Conservation (phyloP, 345 rosid genomes). For the Corchorus capsularis region DNA sequence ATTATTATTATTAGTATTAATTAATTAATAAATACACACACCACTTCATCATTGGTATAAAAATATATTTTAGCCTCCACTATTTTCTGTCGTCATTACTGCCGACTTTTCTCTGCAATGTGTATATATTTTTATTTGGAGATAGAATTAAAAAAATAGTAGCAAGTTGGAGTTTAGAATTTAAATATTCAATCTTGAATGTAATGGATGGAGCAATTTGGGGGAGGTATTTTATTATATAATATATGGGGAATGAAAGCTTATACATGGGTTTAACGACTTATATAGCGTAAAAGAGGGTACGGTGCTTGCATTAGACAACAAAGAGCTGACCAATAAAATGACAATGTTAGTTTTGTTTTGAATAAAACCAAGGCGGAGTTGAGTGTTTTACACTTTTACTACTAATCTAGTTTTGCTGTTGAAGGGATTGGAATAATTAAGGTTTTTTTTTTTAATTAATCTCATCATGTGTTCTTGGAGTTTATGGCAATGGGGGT, state of each 20-base stretch:
- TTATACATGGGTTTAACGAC: neutral
- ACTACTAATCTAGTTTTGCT: no score
- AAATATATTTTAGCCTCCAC: conserved; percentile 13
- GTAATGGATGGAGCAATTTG: conserved; percentile 7
- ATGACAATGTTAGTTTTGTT: neutral
- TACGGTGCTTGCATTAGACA: neutral
- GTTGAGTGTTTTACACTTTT: neutral
- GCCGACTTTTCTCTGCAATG: neutral
- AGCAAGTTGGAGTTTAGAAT: neutral
- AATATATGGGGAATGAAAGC: neutral
- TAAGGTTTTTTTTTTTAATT: no score
- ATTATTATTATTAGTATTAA: neutral
- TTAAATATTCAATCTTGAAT: neutral
- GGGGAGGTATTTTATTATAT: neutral
- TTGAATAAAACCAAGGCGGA: neutral
- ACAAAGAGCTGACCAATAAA: neutral
- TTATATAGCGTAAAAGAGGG: neutral
- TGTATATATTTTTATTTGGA: neutral
- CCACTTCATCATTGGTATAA: conserved; percentile 5
- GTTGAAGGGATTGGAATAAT: no score
- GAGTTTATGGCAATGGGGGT: neutral
- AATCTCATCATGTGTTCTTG: no score
- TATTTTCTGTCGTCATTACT: conserved; percentile 18
- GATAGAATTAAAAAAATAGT: neutral
- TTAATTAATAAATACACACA: neutral